phyloP scores from a whole-genome alignment of 345 rosid species.

The Clarkia xantiana region DNA sequence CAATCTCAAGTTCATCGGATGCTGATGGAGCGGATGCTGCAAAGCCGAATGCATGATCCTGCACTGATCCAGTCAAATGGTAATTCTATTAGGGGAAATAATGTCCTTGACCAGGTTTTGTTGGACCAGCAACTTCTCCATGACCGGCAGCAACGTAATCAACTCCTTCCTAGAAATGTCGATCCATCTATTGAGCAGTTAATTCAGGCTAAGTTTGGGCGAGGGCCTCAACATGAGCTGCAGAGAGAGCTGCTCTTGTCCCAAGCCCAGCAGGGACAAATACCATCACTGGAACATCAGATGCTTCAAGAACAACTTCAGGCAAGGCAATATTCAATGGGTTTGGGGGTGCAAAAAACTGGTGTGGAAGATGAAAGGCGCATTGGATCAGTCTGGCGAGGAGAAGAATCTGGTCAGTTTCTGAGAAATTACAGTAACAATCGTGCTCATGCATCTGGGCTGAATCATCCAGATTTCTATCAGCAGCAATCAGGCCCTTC shows the following conservation, averaged over 20 bases:
- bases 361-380: slow-evolving; percentile 37
- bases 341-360: slow-evolving; percentile 33
- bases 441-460: slow-evolving; percentile 28
- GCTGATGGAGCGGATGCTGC: slow-evolving; percentile 48
- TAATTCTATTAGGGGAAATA: slow-evolving; percentile 32
- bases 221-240: slow-evolving; percentile 31
- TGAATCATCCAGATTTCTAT: slow-evolving; percentile 30
- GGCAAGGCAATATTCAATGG: slow-evolving; percentile 33
- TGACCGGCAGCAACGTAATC: slow-evolving; percentile 40
- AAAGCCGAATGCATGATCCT: slow-evolving; percentile 42
- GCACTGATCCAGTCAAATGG: slow-evolving; percentile 35
- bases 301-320: slow-evolving; percentile 55
- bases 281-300: slow-evolving; percentile 48
- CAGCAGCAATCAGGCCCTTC: slow-evolving; percentile 30
- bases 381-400: slow-evolving; percentile 36
- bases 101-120: slow-evolving; percentile 30
- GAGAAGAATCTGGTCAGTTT: slow-evolving; percentile 30
- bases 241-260: slow-evolving; percentile 45
- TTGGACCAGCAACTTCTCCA: slow-evolving; percentile 36
- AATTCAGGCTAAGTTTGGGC: slow-evolving; percentile 37
- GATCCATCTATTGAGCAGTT: slow-evolving; percentile 36
- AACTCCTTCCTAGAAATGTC: slow-evolving; percentile 35
- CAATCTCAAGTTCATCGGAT: slow-evolving; percentile 53
- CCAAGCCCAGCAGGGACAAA: slow-evolving; percentile 40
- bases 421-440: slow-evolving; percentile 27